Evolutionary conservation across 1,139 yeast genomes (phyloP).

Genomic region (Suhomyces anneliseae): DNA sequence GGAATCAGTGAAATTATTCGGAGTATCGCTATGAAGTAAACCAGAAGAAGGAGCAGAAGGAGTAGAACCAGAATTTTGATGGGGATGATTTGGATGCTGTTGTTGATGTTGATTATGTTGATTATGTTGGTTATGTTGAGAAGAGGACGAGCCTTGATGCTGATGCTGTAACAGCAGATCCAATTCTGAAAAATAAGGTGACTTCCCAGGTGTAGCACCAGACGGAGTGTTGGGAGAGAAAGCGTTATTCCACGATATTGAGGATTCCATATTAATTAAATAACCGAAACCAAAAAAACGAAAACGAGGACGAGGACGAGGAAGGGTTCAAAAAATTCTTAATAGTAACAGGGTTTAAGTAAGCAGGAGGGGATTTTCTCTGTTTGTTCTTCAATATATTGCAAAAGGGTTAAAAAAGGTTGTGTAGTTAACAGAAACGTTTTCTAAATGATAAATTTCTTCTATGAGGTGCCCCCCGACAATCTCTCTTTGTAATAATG

Average conservation of each 20-base stretch:
- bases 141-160: neutral
- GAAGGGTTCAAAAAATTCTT: neutral
- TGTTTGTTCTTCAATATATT: too few species aligned
- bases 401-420: too few species aligned
- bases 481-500: too few species aligned
- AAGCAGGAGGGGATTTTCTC: too few species aligned
- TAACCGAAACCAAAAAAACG: neutral
- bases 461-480: too few species aligned
- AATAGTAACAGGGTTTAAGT: neutral
- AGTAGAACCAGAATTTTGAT: neutral
- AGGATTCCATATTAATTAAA: constrained; percentile 16
- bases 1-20: constrained; percentile 14
- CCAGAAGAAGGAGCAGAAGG: constrained; percentile 4
- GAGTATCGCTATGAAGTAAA: constrained; percentile 6
- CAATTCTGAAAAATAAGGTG: constrained; percentile 17
- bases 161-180: constrained; percentile 1
- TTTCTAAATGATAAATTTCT: too few species aligned
- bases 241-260: constrained; percentile 17
- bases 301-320: neutral
- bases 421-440: too few species aligned
- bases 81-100: constrained; percentile 3
- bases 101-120: constrained; percentile 9
- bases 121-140: neutral
- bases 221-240: constrained; percentile 18
- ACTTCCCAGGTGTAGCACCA: constrained; percentile 17